phyloP scores from a whole-genome alignment of 108 stramenopile species.

The Cyclotella choctawhatcheeana region DNA sequence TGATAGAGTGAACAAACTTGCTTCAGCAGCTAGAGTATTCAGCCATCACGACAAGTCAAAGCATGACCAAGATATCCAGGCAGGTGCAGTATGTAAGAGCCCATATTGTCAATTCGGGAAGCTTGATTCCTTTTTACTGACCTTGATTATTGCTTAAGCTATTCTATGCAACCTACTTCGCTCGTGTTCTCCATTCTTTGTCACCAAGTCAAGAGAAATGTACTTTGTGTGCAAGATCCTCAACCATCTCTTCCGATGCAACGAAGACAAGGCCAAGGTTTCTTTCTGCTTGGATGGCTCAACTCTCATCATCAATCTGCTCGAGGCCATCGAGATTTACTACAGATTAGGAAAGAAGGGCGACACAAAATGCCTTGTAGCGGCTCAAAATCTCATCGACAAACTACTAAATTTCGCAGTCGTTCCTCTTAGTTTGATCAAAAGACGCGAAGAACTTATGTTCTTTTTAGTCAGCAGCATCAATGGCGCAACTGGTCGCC shows the following conservation, averaged over 20 bases:
- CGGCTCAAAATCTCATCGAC: conserved; percentile 27
- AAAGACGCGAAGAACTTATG: conserved; percentile 22
- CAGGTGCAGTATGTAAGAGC: conserved; percentile 37
- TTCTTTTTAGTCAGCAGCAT: conserved; percentile 32
- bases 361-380: conserved; percentile 28
- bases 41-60: conserved; percentile 33
- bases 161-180: conserved; percentile 41
- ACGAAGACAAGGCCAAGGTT: conserved; percentile 29
- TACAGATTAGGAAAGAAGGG: conserved; percentile 42
- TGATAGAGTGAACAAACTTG: conserved; percentile 30
- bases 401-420: conserved; percentile 19
- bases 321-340: conserved; percentile 43
- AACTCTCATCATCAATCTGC: conserved; percentile 29
- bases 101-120: no score
- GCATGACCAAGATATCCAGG: conserved; percentile 38
- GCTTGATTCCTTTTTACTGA: no score
- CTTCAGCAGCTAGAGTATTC: conserved; percentile 21
- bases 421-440: conserved; percentile 30
- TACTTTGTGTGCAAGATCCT: conserved; percentile 19
- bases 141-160: no score
- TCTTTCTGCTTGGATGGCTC: conserved; percentile 40
- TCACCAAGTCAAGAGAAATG: conserved; percentile 34
- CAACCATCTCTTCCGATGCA: conserved; percentile 35
- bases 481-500: conserved; percentile 28
- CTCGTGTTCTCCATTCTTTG: conserved; percentile 43